Evolutionary conservation across 805 yeast species (phyloP), one percentile per base, ranked within the genome.

Genomic region (Candida anglica): DNA sequence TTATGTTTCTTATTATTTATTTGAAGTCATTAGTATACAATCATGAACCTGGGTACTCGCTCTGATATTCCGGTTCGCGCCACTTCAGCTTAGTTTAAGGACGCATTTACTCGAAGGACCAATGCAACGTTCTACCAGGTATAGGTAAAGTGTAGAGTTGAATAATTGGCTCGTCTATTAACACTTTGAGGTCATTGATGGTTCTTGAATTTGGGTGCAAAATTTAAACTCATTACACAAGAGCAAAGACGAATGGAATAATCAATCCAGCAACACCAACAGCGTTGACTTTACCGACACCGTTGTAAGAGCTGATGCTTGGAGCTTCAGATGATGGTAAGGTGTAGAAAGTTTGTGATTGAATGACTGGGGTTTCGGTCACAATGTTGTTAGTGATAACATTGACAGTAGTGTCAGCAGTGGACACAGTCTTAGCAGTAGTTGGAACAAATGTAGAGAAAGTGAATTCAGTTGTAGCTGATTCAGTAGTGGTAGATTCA

Each of bases 351-450:
- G n/a, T n/a, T 30, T n/a, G 35, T 21, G 46, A 27, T 17, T 53
- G 37, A 14, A 55, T 28, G 6, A 45, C 26, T 18, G 56, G 47
- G 13, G 61, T 43, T 38, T 63, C 56, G 15, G 72, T 66, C 10
- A 56, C 42, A 28, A 66, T 65, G 46, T 63, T 62, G 44, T 61
- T 50, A 18, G 71, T 60, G 33, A 66, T 66, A n/a, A 66, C 73
- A 40, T 66, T 55, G 27, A 65, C 47, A 6, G 65, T 60, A 19
- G 50, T 34, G 8, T 43, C 32, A 24, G n/a, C 37, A 25, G 50
- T 15, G 16, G 26, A 4, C 8, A 40, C 48, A 24, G 52, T 50
- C 33, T 49, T 47, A 42, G 46, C 41, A 30, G 41, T 27, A 34
- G 52, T 43, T 13, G 39, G 24, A 28, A 47, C 37, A 42, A 58